Evolutionary conservation across 2,329 filamentous ascomycete genomes (phyloP), one percentile per base, ranked within the genome.

Genomic region (Nemania abortiva): DNA sequence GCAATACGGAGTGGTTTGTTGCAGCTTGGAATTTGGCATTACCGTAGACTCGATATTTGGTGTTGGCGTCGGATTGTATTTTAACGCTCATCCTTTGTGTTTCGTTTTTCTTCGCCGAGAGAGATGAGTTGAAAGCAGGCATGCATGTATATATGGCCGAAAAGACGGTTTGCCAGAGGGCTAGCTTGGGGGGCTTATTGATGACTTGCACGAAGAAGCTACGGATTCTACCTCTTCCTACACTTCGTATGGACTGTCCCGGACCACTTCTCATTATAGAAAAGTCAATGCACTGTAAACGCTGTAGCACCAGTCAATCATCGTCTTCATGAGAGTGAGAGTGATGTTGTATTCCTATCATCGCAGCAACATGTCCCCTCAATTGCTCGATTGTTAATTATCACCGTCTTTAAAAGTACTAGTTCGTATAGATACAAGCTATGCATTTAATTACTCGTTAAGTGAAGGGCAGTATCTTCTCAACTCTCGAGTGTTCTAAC

Each of bases 141-240:
- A 61, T 56, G 45, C 24, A 65, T 70, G 57, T 66, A 54, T 65
- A 62, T 71, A 72, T 42, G 66, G 58, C 39, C 37, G 37, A 62
- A 55, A 53, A 62, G 54, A 64, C 56, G 60, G n/a, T 42, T 29
- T 53, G 47, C 47, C 45, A 60, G 53, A 56, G 50, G 37, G 27
- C 49, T 6, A 20, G 39, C 10, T 15, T 56, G 31, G 56, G 63
- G 58, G 31, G 31, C 10, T 54, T 67, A 27, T 20, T 71, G 45
- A 74, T 66, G 72, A 72, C 69, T 69, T 70, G 65, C 71, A 74
- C 63, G 68, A 71, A 56, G 71, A 74, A 65, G 70, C 65, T 70
- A 70, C 2, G 11, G 11, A 47, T 47, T 47, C 39, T 15, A 27
- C 13, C 18, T 47, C 18, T 47, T 47, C 9, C n/a, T 6, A 15